Evolutionary conservation across 768 basidiomycete species (phyloP), one percentile per base, ranked within the genome.

Genomic region (Calocybe indica): DNA sequence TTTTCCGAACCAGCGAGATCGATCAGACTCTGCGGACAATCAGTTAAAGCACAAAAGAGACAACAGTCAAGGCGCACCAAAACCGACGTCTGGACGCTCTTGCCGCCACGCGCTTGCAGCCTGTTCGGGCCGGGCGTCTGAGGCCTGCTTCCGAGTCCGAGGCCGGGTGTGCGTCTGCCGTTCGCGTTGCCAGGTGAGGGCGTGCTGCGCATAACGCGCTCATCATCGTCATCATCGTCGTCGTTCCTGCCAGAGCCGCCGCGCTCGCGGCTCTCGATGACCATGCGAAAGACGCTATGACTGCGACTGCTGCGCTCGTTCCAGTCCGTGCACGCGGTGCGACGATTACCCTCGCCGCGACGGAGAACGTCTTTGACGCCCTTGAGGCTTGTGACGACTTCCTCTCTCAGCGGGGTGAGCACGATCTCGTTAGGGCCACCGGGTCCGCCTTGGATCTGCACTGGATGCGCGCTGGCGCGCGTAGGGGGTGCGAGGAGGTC

Each of bases 261-360:
- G 47, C 83, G 69, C 58, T 85, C 88, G 45, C 90, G 71, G 56
- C 88, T 91, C 64, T 96, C 92, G 43, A 95, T 83, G 0, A 98
- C 94, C 29, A 97, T 78, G 30, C 93, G 73, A 64, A 98, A 96
- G 0, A 98, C 89, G 54, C 88, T 90, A 62, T 97, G 95, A 69
- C 91, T 93, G 32, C 95, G 75, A 61, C 90, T 92, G 69, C 90
- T 93, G 49, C 95, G 70, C 57, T 93, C 88, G 61, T 99, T 99
- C 95, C 95, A 99, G 59, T 99, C 95, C n/a, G 96, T 99, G 55
- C 83, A 89, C 1, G 93, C 94, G 3, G 93, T 96, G 51, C 92
- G 73, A 43, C 95, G 72, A 58, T 91, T 84, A 3, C 85, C 81
- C 62, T 96, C 92, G 5, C 95, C 95, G 15, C 91, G 72, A 57